Base-by-base conservation (phyloP, 257 asterid species). In the Solanum habrochaites region DNA sequence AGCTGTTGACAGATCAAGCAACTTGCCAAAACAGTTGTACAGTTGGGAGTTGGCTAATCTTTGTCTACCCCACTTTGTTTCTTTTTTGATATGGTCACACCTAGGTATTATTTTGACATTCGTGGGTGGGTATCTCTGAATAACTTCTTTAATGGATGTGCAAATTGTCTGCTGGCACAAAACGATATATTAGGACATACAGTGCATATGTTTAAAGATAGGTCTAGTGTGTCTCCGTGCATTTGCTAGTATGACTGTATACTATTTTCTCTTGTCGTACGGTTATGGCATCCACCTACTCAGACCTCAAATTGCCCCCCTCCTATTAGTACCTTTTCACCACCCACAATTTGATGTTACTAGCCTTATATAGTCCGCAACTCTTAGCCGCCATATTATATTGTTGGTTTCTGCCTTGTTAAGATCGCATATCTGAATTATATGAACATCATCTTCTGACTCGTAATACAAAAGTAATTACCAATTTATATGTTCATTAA, bases 1-100 rank as follows among this genome's bases (percentile, higher is more conserved):
- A 47, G 99, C 97, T 25, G 98, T 94, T 45, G 99, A 97, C 93
- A 93, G 99, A 95, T 95, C 99, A 85, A 91, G 99, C n/a, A 93
- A 92, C 98, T n/a, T n/a, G n/a, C n/a, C n/a, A n/a, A n/a, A n/a
- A n/a, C n/a, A n/a, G n/a, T n/a, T n/a, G n/a, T n/a, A n/a, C n/a
- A n/a, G n/a, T n/a, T n/a, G n/a, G n/a, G n/a, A n/a, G n/a, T n/a
- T n/a, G n/a, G n/a, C n/a, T n/a, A n/a, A n/a, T n/a, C n/a, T n/a
- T n/a, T 83, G 42, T 71, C 21, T 56, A 6, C 31, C 4, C 21
- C 31, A 42, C 18, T 56, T 56, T 56, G 2, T 20, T 56, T 56
- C 64, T 56, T 56, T 7, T 56, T 56, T 56, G 1, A 56, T 56
- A 56, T 56, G n/a, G 64, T 56, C 64, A 56, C n/a, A 18, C 64